These are phyloP conservation scores for Candida loeiensis DNA, from an alignment of 805 yeast genomes.

Conservation along the genomic window DNA sequence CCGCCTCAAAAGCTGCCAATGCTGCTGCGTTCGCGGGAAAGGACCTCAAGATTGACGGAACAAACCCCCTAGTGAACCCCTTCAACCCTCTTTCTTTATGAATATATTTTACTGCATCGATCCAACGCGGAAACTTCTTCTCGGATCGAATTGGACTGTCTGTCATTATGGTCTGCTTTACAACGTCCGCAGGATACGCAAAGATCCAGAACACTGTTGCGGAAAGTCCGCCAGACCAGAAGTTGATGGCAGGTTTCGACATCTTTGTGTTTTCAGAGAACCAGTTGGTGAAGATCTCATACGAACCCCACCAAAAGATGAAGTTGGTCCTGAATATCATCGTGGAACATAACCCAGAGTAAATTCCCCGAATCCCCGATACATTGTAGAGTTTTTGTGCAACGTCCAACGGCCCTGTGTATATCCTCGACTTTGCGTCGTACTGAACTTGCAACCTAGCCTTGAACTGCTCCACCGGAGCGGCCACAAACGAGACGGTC, in stretches of 20 bases:
- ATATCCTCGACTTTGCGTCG: constrained; percentile 64
- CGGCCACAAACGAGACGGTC: constrained; percentile 94
- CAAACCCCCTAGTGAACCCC: constrained; percentile 80
- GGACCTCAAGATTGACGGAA: constrained; percentile 73
- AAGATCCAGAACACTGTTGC: constrained; percentile 87
- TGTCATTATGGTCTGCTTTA: constrained; percentile 81
- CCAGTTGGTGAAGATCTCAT: constrained; percentile 70
- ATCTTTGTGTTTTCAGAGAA: constrained; percentile 61
- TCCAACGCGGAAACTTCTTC: constrained; percentile 70
- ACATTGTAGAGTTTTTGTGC: constrained; percentile 52
- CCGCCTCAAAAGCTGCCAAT: constrained; percentile 81
- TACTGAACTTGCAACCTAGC: constrained; percentile 89
- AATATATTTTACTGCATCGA: constrained; percentile 66
- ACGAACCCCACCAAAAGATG: constrained; percentile 92
- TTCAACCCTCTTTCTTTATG: constrained; percentile 57
- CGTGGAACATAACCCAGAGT: constrained; percentile 80
- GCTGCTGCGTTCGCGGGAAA: constrained; percentile 97
- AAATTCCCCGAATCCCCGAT: constrained; percentile 69
- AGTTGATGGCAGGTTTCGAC: constrained; percentile 69
- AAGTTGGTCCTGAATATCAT: constrained; percentile 85
- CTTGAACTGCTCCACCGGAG: constrained; percentile 87
- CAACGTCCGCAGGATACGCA: constrained; percentile 87
- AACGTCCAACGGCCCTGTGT: constrained; percentile 80
- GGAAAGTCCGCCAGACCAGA: constrained; percentile 88
- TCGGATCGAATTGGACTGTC: constrained; percentile 59